Base-by-base conservation (phyloP, 106 monocot species). In the Posidonia australis region DNA sequence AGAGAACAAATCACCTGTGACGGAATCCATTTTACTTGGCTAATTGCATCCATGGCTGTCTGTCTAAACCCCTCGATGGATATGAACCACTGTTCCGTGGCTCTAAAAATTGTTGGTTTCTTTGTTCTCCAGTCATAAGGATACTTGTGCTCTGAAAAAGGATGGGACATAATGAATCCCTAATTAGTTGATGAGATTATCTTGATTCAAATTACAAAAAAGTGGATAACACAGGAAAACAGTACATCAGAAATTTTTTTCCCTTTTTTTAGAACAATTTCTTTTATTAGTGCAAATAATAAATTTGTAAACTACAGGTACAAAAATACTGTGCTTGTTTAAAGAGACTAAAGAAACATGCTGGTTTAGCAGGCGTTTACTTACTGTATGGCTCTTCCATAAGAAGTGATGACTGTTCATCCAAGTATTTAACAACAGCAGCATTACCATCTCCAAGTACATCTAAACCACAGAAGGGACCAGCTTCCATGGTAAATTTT, bases 91-190 rank as follows among this genome's bases (percentile, higher is more conserved):
- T 98, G 96, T 26, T 90, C 90, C 31, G 96, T 98, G 17, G 96
- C 96, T 68, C 96, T 90, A 46, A 98, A 90, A 64, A 98, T 98
- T 60, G 96, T 98, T 62, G 96, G 96, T 52, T 98, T 90, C 75
- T 98, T 90, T 43, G 96, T 90, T 82, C 96, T 82, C 96, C 96
- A 98, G 63, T 98, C 96, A 75, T 98, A 98, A 31, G 96, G 90
- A 68, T 98, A 98, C 72, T 98, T 98, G 72, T 98, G 96, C 52
- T 85, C 96, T 98, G 61, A 12, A 54, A 48, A 76, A 62, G 5
- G 13, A 13, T 19, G 42, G 41, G 12, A 62, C 0, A 59, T 32
- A 62, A 55, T 55, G 1, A 55, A 24, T 26, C 5, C n/a, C 5
- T 55, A 5, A 55, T 1, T 5, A 62, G 11, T 58, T 14, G 5